A percentile compares a stretch with the other conserved stretches of the same genome.
These are phyloP conservation scores for Athelia psychrophila DNA, from an alignment of 1,284 basidiomycete genomes.

Conservation along the genomic window DNA sequence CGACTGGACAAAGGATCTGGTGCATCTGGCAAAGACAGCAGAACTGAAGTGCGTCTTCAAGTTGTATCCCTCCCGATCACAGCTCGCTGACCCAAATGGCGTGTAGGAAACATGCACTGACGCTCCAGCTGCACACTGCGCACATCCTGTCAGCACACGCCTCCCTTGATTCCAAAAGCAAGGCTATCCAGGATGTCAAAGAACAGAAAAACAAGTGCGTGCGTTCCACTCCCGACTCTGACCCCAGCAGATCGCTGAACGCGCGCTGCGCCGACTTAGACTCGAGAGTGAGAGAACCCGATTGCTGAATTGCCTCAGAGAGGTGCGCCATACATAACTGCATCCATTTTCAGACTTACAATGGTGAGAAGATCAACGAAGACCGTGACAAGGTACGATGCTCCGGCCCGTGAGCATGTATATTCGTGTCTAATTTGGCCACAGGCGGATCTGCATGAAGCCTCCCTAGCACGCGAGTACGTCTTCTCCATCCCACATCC, in stretches of 20 bases:
- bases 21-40: slow-evolving; percentile 78
- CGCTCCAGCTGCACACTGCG: slow-evolving; percentile 79
- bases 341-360: slow-evolving; percentile 6
- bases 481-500: slow-evolving; percentile 16
- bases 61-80: not conserved
- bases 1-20: slow-evolving; percentile 81
- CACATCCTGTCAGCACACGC: slow-evolving; percentile 80
- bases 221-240: not conserved
- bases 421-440: too few species aligned
- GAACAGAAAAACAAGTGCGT: slow-evolving; percentile 79
- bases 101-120: slow-evolving; percentile 73
- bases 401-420: not conserved
- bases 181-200: slow-evolving; percentile 71
- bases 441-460: slow-evolving; percentile 53
- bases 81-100: not conserved
- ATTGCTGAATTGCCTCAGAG: slow-evolving; percentile 60
- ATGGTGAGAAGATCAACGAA: slow-evolving; percentile 58
- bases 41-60: slow-evolving; percentile 65
- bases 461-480: slow-evolving; percentile 60
- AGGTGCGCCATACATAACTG: slow-evolving; percentile 44
- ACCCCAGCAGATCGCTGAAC: too few species aligned
- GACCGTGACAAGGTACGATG: slow-evolving; percentile 73
- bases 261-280: slow-evolving; percentile 29
- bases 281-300: slow-evolving; percentile 70
- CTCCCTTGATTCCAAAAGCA: slow-evolving; percentile 69